A percentile compares a stretch with the other conserved stretches of the same genome.
phyloP scores from a whole-genome alignment of 352 stramenopile species.

The Pythium brachiatum region DNA sequence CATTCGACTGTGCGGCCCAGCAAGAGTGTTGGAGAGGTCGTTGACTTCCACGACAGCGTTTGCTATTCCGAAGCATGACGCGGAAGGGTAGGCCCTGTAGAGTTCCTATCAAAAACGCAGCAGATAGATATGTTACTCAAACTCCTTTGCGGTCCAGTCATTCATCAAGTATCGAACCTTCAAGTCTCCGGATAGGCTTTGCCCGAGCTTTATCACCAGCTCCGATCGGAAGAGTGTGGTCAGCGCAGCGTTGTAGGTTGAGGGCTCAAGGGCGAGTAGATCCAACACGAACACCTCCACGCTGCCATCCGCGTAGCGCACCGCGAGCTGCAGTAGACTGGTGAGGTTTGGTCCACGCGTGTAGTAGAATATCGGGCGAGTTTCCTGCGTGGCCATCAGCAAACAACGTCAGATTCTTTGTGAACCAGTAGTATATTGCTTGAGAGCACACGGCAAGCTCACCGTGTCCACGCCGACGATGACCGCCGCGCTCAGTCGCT shows the following conservation, averaged over 20 bases:
- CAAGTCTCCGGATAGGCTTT: constrained; percentile 60
- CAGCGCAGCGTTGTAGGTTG: constrained; percentile 59
- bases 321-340: constrained; percentile 65
- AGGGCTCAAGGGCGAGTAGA: constrained; percentile 45
- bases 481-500: constrained; percentile 38
- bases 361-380: constrained; percentile 48
- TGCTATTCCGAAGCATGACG: constrained; percentile 63
- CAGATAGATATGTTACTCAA: not conserved
- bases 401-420: not conserved
- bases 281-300: constrained; percentile 76
- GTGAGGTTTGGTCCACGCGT: constrained; percentile 34
- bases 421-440: too few species aligned
- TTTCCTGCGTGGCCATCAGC: constrained; percentile 41
- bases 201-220: constrained; percentile 62
- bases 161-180: constrained; percentile 25
- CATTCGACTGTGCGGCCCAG: constrained; percentile 43
- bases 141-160: not conserved
- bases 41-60: constrained; percentile 75
- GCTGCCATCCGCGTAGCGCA: constrained; percentile 40
- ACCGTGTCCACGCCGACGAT: constrained; percentile 76
- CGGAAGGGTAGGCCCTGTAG: constrained; percentile 52
- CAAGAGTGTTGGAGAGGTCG: constrained; percentile 56
- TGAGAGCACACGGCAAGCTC: constrained; percentile 25
- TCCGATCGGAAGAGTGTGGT: constrained; percentile 59
- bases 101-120: constrained; percentile 33